These are phyloP conservation scores for Trichoderma sp. DNA, from an alignment of 2,329 filamentous ascomycete genomes.

Conservation along the genomic window DNA sequence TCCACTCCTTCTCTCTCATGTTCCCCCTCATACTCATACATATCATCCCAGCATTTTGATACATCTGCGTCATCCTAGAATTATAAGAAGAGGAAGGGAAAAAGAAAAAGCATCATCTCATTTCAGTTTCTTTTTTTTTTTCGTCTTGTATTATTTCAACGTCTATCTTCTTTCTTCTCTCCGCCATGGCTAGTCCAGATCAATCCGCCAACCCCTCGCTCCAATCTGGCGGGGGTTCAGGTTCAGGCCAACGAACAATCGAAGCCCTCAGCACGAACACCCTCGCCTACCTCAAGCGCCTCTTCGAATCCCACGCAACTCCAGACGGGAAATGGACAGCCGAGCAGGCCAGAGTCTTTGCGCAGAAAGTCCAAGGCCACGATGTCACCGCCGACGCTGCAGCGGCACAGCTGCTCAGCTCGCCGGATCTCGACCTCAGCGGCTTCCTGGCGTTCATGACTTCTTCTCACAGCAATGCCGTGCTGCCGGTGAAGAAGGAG, in stretches of 20 bases:
- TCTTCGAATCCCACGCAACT: constrained; percentile 46
- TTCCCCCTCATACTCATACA: neutral
- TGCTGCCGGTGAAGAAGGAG: constrained; percentile 39
- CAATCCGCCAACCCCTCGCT: constrained; percentile 20
- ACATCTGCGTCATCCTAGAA: neutral
- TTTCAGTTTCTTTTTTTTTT: neutral
- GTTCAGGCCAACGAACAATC: constrained; percentile 41
- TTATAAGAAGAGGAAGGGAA: neutral
- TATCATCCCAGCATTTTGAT: neutral
- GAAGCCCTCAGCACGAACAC: constrained; percentile 41
- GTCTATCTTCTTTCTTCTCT: neutral
- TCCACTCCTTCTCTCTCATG: neutral
- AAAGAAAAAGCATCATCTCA: neutral
- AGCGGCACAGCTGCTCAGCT: constrained; percentile 28
- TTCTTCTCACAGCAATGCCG: constrained; percentile 44
- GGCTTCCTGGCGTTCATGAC: constrained; percentile 57
- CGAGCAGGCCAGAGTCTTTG: constrained; percentile 45
- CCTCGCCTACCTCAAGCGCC: constrained; percentile 43
- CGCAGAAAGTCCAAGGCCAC: constrained; percentile 47
- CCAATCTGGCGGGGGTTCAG: constrained; percentile 49
- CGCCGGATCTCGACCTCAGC: constrained; percentile 43
- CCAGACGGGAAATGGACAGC: constrained; percentile 44
- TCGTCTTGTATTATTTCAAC: neutral
- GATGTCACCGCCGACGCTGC: constrained; percentile 30
- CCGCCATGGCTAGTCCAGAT: constrained; percentile 1